These are phyloP conservation scores for Neurospora sp. DNA, from an alignment of 2,329 filamentous ascomycete genomes.

Conservation along the genomic window DNA sequence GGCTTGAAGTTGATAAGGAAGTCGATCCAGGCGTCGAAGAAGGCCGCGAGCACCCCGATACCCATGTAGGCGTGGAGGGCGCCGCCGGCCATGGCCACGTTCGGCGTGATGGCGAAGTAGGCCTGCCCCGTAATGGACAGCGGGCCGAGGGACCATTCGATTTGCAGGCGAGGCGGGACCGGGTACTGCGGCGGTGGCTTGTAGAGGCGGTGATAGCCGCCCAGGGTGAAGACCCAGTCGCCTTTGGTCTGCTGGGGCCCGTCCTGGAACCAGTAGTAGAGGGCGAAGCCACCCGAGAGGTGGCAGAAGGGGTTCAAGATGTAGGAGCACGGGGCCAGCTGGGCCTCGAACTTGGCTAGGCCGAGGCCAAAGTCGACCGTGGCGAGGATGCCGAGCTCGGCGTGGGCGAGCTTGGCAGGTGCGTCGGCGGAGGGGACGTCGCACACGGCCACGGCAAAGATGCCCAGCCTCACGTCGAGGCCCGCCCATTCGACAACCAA, in stretches of 20 bases:
- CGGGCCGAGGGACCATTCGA: slow-evolving; percentile 25
- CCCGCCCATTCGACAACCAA: slow-evolving; percentile 23
- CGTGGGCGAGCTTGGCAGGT: slow-evolving; percentile 5
- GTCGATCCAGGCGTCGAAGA: slow-evolving; percentile 8
- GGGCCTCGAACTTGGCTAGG: slow-evolving; percentile 21
- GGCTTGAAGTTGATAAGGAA: slow-evolving; percentile 8
- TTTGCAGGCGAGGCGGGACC: slow-evolving; percentile 26
- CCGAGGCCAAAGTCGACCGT: slow-evolving; percentile 21
- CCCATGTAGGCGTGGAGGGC: slow-evolving; percentile 18
- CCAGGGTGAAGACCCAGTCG: slow-evolving; percentile 35
- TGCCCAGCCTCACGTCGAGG: slow-evolving; percentile 19
- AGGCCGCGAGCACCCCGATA: slow-evolving; percentile 3
- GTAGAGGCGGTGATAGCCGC: slow-evolving; percentile 33
- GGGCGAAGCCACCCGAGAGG: slow-evolving; percentile 30
- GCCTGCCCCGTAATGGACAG: slow-evolving; percentile 29
- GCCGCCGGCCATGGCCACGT: slow-evolving; percentile 32
- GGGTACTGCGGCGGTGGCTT: slow-evolving; percentile 26
- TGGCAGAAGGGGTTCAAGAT: slow-evolving; percentile 24
- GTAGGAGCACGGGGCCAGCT: slow-evolving; percentile 26
- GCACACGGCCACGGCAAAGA: slow-evolving; percentile 6
- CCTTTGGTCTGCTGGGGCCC: slow-evolving; percentile 17
- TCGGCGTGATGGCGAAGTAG: slow-evolving; percentile 37
- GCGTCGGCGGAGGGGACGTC: slow-evolving; percentile 1
- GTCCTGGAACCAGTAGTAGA: slow-evolving; percentile 14
- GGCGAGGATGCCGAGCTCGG: slow-evolving; percentile 22